phyloP scores from a whole-genome alignment of 208 protist genomes.

The Trypanosoma scelopori region DNA sequence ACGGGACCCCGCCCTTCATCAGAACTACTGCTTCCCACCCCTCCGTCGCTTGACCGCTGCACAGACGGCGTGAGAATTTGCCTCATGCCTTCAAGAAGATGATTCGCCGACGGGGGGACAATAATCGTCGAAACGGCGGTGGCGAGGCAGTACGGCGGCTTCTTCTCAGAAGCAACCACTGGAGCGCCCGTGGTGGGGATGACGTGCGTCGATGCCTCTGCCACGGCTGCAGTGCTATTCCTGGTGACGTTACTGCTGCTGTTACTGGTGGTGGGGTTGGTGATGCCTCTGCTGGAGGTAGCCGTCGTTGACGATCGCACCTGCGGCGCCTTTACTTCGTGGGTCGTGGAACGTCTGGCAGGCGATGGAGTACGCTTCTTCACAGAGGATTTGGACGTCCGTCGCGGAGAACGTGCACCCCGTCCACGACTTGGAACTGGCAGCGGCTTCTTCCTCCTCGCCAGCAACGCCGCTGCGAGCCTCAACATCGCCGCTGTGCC shows the following conservation, averaged over 20 bases:
- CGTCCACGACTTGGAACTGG: slow-evolving; percentile 28
- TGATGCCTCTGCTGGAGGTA: too few species aligned
- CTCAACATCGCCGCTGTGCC: slow-evolving; percentile 13
- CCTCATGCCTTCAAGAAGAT: slow-evolving; percentile 68
- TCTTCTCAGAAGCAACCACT: slow-evolving; percentile 7
- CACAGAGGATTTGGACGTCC: slow-evolving; percentile 2
- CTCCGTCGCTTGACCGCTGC: slow-evolving; percentile 19
- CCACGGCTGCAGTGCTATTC: not conserved
- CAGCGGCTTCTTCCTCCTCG: slow-evolving; percentile 22
- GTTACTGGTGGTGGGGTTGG: too few species aligned
- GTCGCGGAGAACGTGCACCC: not conserved
- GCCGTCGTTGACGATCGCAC: too few species aligned
- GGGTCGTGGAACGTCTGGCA: not conserved
- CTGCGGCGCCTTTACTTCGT: not conserved
- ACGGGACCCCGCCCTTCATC: slow-evolving; percentile 20
- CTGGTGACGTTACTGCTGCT: not conserved
- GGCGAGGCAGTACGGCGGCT: slow-evolving; percentile 63
- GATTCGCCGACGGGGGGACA: slow-evolving; percentile 66
- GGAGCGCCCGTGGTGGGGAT: not conserved
- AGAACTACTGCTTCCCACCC: slow-evolving; percentile 3
- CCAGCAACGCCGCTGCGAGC: slow-evolving; percentile 14
- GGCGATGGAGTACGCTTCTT: slow-evolving; percentile 13
- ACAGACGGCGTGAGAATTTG: slow-evolving; percentile 58
- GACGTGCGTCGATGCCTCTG: not conserved
- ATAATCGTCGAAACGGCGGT: slow-evolving; percentile 83